phyloP scores from a whole-genome alignment of 331 rosid species.

The Malus hybrid region DNA sequence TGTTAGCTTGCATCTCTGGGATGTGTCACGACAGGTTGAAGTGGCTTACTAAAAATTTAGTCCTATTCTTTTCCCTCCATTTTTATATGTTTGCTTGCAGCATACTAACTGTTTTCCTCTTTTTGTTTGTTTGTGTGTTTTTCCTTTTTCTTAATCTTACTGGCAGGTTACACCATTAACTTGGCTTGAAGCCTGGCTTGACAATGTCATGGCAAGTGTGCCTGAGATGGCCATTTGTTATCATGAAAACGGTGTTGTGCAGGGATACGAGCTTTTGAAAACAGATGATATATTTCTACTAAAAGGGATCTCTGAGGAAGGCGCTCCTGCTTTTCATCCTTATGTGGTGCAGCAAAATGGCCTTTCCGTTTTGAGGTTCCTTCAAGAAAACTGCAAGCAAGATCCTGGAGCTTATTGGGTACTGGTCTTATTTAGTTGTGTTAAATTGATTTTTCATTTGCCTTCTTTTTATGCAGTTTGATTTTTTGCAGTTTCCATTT shows the following conservation, averaged over 20 bases:
- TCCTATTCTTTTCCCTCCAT: neutral
- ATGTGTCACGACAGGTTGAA: constrained; percentile 73
- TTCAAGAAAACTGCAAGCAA: constrained; percentile 94
- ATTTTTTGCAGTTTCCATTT: neutral
- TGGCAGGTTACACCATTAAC: constrained; percentile 81
- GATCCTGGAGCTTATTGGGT: constrained; percentile 99
- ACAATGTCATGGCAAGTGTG: constrained; percentile 97
- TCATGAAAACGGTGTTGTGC: constrained; percentile 91
- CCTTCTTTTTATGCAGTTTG: neutral
- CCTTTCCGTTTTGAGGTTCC: constrained; percentile 92
- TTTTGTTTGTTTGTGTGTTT: neutral
- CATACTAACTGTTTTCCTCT: neutral
- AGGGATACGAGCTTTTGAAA: constrained; percentile 90
- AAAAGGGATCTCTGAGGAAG: constrained; percentile 92
- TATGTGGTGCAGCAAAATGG: constrained; percentile 94
- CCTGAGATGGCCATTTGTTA: constrained; percentile 96
- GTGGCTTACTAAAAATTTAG: constrained; percentile 7
- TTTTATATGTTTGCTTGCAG: neutral
- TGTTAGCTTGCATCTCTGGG: constrained; percentile 97
- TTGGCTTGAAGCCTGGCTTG: constrained; percentile 99
- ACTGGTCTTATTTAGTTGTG: constrained; percentile 14
- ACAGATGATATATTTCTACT: constrained; percentile 84
- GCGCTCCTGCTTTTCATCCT: constrained; percentile 94
- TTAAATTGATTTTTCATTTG: neutral
- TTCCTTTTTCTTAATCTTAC: constrained; percentile 1